These are phyloP conservation scores for Oenanthe javanica DNA, from an alignment of 140 eudicot species.

Conservation along the genomic window DNA sequence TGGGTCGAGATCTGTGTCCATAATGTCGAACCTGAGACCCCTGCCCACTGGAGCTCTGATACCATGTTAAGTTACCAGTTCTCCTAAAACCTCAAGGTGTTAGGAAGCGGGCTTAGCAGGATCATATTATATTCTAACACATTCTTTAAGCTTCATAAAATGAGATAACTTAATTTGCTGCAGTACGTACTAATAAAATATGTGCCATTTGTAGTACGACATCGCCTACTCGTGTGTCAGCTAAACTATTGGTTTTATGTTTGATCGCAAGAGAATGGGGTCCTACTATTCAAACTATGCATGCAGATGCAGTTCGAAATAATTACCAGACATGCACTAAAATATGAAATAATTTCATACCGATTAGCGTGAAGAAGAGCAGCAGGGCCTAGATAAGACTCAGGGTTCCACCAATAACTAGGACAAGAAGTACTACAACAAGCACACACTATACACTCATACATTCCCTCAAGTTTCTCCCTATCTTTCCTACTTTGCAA, in stretches of 20 bases:
- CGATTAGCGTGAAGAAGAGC: conserved; percentile 94
- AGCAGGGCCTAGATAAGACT: conserved; percentile 82
- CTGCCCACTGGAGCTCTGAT: too few species aligned
- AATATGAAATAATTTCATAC: conserved; percentile 18
- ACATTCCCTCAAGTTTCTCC: conserved; percentile 91
- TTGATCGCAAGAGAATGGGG: too few species aligned
- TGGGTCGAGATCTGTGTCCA: too few species aligned
- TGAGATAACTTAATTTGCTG: background rate
- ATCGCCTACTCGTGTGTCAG: too few species aligned
- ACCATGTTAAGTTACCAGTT: too few species aligned
- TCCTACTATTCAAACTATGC: background rate
- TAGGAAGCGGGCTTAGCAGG: too few species aligned
- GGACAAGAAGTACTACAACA: conserved; percentile 94
- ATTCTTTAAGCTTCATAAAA: background rate
- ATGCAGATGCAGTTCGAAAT: background rate
- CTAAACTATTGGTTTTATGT: too few species aligned
- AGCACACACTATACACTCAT: conserved; percentile 82
- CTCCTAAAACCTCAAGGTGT: too few species aligned
- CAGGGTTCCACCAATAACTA: conserved; percentile 99
- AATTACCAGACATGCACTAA: too few species aligned
- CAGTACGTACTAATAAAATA: background rate
- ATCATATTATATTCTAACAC: too few species aligned
- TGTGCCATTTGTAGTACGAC: background rate
- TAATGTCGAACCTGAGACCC: too few species aligned
- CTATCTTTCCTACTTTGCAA: conserved; percentile 76